Percentiles rank a stretch among this genome's conserved stretches.
Conservation (phyloP, 75 land plant genomes). For the Cryptomeria japonica region DNA sequence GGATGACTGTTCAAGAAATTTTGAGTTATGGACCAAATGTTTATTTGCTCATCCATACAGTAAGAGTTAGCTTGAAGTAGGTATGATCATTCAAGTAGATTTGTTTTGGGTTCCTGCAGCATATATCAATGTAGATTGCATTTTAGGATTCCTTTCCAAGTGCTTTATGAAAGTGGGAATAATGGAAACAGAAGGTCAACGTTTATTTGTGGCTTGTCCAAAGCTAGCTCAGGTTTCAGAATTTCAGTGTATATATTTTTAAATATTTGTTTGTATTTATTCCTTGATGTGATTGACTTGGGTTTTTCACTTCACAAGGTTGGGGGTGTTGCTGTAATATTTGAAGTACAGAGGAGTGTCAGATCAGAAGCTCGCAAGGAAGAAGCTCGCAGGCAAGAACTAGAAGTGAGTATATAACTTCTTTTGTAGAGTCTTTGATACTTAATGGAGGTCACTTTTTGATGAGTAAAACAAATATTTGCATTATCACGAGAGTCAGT, state of each 20-base stretch:
- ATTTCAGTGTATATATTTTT: not conserved
- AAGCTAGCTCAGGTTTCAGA: not conserved
- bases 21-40: not conserved
- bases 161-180: not conserved
- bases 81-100: not conserved
- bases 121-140: not conserved
- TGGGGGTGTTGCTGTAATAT: conserved; percentile 70
- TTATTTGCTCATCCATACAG: not conserved
- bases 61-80: not conserved
- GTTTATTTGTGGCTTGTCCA: not conserved
- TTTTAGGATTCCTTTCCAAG: not conserved
- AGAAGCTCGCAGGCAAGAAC: conserved; percentile 62
- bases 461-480: not conserved
- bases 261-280: not conserved
- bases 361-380: conserved; percentile 93
- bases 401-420: conserved; percentile 47
- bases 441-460: not conserved
- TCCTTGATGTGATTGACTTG: not conserved
- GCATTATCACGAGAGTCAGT: not conserved
- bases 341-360: conserved; percentile 84
- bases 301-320: conserved; percentile 50
- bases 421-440: not conserved
- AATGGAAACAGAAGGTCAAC: not conserved
- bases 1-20: not conserved
- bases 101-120: not conserved